Conservation (phyloP, 1,284 basidiomycete genomes). For the Sporisorium reilianum region DNA sequence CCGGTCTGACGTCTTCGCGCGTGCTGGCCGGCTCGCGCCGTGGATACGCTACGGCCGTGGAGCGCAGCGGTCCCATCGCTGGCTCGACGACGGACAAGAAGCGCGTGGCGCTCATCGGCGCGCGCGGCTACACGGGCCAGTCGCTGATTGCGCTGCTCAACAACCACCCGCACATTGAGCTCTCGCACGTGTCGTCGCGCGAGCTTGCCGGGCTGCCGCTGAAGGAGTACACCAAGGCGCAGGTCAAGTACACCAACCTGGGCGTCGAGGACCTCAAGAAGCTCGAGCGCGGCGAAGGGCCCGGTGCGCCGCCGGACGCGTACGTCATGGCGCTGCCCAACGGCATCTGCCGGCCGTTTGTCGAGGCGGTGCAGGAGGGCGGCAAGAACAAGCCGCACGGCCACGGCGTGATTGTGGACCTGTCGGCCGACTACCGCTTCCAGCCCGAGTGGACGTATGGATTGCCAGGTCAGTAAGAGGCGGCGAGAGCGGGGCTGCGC, state of each 20-base stretch:
- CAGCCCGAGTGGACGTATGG: conserved; percentile 96
- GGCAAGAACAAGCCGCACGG: conserved; percentile 76
- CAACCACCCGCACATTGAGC: conserved; percentile 84
- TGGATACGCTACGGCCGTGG: conserved; percentile 72
- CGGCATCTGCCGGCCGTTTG: conserved; percentile 95
- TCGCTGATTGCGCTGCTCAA: conserved; percentile 87
- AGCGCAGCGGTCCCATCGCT: conserved; percentile 70
- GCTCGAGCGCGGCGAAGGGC: conserved; percentile 64
- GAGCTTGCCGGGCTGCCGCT: conserved; percentile 88
- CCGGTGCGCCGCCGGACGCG: conserved; percentile 66
- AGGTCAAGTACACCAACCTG: conserved; percentile 73
- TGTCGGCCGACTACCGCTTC: conserved; percentile 95
- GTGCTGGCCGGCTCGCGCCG: conserved; percentile 43
- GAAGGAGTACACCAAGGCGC: conserved; percentile 83
- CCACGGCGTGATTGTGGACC: conserved; percentile 79
- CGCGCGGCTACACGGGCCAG: conserved; percentile 94
- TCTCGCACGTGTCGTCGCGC: conserved; percentile 95
- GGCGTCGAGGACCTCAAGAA: conserved; percentile 65
- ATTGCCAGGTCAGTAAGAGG: conserved; percentile 89
- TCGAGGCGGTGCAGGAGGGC: conserved; percentile 88
- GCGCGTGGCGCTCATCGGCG: conserved; percentile 93
- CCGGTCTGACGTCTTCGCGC: conserved; percentile 72
- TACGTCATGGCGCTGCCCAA: conserved; percentile 94
- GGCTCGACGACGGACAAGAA: conserved; percentile 78
- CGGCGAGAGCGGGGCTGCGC: no score